Evolutionary conservation across 208 protist genomes (phyloP).

Genomic region (Leishmania martiniquensis): DNA sequence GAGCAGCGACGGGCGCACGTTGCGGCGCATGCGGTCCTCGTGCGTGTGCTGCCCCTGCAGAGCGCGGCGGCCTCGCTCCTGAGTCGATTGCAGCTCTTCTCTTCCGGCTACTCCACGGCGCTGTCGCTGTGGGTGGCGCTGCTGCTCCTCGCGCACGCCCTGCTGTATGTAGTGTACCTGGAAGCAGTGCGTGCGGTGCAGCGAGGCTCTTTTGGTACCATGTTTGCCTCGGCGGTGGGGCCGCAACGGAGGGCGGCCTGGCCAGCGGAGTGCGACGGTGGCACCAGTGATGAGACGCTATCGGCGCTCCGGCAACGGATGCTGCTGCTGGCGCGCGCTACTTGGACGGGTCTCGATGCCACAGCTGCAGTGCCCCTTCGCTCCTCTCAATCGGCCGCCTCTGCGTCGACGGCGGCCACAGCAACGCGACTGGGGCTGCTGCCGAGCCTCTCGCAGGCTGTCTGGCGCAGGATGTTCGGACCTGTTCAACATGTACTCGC

Average conservation of each 20-base stretch:
- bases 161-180: conserved; percentile 22
- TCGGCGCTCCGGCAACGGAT: not conserved
- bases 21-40: conserved; percentile 43
- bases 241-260: not conserved
- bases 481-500: conserved; percentile 15
- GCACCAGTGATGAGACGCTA: not conserved
- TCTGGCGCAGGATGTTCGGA: conserved; percentile 16
- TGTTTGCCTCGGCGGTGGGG: not conserved
- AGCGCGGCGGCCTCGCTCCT: conserved; percentile 35
- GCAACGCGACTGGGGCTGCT: not conserved
- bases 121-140: conserved; percentile 41
- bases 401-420: not conserved
- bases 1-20: conserved; percentile 47
- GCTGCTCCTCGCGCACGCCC: conserved; percentile 24
- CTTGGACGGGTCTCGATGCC: not conserved
- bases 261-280: not conserved
- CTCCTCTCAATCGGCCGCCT: not conserved
- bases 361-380: not conserved
- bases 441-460: conserved; percentile 5
- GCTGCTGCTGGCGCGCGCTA: not conserved
- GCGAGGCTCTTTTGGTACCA: not conserved
- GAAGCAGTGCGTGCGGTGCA: conserved; percentile 9
- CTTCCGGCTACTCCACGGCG: conserved; percentile 51
- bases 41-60: conserved; percentile 53
- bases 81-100: conserved; percentile 46